A percentile compares a stretch with the other conserved stretches of the same genome.
Conservation (phyloP, 2,329 filamentous ascomycete species). For the Alternaria hordeiaustralica region DNA sequence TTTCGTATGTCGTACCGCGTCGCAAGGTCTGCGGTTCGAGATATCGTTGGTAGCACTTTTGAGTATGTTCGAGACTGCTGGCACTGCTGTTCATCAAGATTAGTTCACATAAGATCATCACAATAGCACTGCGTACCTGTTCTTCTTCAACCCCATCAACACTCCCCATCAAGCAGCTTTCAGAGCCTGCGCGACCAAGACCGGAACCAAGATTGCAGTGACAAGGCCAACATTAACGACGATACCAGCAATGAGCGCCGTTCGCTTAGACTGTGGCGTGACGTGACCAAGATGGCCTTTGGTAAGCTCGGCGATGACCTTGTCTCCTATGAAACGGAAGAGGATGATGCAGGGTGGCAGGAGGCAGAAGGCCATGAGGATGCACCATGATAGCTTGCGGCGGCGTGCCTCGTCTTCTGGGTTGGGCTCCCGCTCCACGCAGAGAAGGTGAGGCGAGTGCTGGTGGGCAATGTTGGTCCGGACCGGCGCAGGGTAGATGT, state of each 20-base stretch:
- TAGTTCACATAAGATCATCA: neutral
- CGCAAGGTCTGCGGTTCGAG: neutral
- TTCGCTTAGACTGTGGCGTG: conserved; percentile 36
- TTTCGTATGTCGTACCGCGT: neutral
- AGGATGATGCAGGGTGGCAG: conserved; percentile 47
- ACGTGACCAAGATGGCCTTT: conserved; percentile 41
- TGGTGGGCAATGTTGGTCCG: conserved; percentile 21
- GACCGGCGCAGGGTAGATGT: conserved; percentile 12
- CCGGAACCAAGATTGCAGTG: conserved; percentile 32
- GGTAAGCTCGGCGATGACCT: conserved; percentile 37
- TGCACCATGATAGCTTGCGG: conserved; percentile 40
- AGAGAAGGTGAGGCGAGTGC: conserved; percentile 41
- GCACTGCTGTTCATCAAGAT: neutral
- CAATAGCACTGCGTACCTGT: neutral
- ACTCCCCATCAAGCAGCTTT: conserved; percentile 15
- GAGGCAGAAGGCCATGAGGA: conserved; percentile 42
- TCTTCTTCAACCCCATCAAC: neutral
- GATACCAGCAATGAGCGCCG: conserved; percentile 40
- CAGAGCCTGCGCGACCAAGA: conserved; percentile 31
- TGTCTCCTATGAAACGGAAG: conserved; percentile 44
- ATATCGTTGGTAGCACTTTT: neutral
- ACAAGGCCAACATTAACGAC: conserved; percentile 34
- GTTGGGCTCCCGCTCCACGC: conserved; percentile 31
- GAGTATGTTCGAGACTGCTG: neutral
- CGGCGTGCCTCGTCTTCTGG: conserved; percentile 36